A percentile compares a stretch with the other conserved stretches of the same genome.
phyloP scores from a whole-genome alignment of 2,329 filamentous ascomycete genomes.

The Dactylellina parvicollis region DNA sequence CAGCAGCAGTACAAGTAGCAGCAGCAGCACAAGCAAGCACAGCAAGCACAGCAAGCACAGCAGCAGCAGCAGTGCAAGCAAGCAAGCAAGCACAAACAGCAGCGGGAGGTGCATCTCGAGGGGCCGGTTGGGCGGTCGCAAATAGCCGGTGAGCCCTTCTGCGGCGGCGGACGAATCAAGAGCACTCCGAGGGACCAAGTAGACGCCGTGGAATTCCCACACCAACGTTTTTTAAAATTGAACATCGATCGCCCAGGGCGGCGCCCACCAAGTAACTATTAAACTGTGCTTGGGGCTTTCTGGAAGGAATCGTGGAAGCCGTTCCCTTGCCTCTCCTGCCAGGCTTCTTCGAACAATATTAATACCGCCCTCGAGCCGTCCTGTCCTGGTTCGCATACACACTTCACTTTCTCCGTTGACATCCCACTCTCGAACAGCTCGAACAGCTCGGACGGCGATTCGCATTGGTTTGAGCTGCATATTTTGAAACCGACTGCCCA shows the following conservation, averaged over 20 bases:
- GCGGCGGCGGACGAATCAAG: constrained; percentile 21
- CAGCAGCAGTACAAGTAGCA: not conserved
- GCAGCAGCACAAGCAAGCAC: not conserved
- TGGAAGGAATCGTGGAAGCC: constrained; percentile 49
- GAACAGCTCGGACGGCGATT: not conserved
- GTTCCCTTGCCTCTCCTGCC: not conserved
- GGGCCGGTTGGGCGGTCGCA: constrained; percentile 52
- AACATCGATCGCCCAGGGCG: not conserved
- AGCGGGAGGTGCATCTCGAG: no score
- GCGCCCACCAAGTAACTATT: not conserved
- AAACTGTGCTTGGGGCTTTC: constrained; percentile 16
- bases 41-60: no score
- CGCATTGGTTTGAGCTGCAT: constrained; percentile 46
- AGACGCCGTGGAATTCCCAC: constrained; percentile 16
- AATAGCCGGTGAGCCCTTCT: constrained; percentile 38
- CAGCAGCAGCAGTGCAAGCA: not conserved
- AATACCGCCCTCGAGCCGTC: not conserved
- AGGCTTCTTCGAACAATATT: no score
- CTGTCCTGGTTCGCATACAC: not conserved
- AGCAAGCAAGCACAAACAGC: no score
- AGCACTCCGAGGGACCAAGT: not conserved
- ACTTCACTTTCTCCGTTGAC: no score
- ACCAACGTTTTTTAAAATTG: constrained; percentile 9
- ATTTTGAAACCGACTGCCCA: constrained; percentile 34
- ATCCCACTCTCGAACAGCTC: not conserved